Evolutionary conservation across 192 early-diverging fungal species (phyloP).

Genomic region (Backusella sp.): DNA sequence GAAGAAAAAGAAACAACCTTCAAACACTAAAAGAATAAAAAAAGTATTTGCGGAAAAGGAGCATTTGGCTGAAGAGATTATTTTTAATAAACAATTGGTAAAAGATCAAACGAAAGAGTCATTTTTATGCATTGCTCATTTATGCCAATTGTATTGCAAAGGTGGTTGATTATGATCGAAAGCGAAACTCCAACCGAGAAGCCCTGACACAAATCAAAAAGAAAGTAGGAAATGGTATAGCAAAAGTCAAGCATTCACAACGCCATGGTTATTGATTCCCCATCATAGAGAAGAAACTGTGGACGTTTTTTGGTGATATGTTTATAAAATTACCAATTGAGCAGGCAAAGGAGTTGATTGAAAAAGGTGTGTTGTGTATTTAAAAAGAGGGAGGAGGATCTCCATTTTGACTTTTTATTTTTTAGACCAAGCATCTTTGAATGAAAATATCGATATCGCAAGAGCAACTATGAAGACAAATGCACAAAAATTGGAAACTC

Average conservation of each 20-base stretch:
- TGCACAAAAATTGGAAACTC: slow-evolving; percentile 41
- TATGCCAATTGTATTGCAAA: background rate
- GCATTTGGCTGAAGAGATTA: slow-evolving; percentile 50
- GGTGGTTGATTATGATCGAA: slow-evolving; percentile 58
- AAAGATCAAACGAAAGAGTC: background rate
- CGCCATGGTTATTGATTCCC: background rate
- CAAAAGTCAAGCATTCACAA: background rate
- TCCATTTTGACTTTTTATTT: background rate
- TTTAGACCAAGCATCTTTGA: slow-evolving; percentile 51
- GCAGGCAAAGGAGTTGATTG: slow-evolving; percentile 48
- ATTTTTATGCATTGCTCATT: background rate
- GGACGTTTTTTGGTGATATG: slow-evolving; percentile 60
- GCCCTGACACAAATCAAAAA: slow-evolving; percentile 49
- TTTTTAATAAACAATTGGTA: slow-evolving; percentile 60
- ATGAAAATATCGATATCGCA: slow-evolving; percentile 43
- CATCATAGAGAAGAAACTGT: slow-evolving; percentile 50
- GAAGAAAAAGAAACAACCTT: background rate
- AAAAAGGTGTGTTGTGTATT: slow-evolving; percentile 42
- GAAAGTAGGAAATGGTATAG: slow-evolving; percentile 33
- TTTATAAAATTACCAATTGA: slow-evolving; percentile 54
- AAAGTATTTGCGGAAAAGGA: slow-evolving; percentile 49
- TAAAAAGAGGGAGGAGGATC: too few relatives aligned
- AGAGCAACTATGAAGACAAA: slow-evolving; percentile 46
- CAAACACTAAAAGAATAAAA: background rate
- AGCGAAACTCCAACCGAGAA: slow-evolving; percentile 56